Evolutionary conservation across 768 basidiomycete genomes (phyloP).

Genomic region (Sistotremastrum suecicum): DNA sequence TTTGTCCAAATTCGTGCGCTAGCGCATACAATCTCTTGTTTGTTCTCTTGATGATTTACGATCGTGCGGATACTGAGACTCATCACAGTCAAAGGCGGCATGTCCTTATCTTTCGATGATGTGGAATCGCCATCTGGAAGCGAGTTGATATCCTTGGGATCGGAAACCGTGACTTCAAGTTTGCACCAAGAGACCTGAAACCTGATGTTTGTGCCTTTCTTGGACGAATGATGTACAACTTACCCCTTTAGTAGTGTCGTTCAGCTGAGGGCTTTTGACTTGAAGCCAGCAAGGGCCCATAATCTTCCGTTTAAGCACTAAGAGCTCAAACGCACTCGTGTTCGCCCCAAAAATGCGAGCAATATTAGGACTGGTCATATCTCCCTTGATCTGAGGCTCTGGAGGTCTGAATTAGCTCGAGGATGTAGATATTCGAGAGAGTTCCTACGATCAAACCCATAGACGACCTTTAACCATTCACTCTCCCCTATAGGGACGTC

Average conservation of each 20-base stretch:
- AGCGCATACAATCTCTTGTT: constrained; percentile 82
- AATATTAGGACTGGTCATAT: constrained; percentile 71
- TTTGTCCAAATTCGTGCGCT: constrained; percentile 76
- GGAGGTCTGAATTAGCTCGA: not conserved
- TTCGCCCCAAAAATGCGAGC: constrained; percentile 81
- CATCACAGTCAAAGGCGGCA: constrained; percentile 83
- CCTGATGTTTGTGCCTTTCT: not conserved
- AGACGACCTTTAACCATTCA: constrained; percentile 89
- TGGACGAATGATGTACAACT: constrained; percentile 12
- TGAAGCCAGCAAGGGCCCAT: constrained; percentile 99
- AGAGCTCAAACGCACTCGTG: constrained; percentile 82
- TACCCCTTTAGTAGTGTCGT: constrained; percentile 53
- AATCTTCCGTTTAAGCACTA: constrained; percentile 91
- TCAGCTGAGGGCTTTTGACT: constrained; percentile 62
- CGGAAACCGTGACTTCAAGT: constrained; percentile 66
- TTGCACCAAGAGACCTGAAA: constrained; percentile 92
- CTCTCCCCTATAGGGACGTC: constrained; percentile 68
- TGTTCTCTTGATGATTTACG: constrained; percentile 88
- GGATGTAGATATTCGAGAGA: not conserved
- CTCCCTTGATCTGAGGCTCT: constrained; percentile 66
- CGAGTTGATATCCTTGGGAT: constrained; percentile 83
- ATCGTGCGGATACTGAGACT: constrained; percentile 80
- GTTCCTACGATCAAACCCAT: constrained; percentile 62
- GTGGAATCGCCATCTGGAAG: constrained; percentile 55
- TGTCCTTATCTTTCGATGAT: constrained; percentile 47